phyloP scores from a whole-genome alignment of 257 asterid genomes.

The Penstemon davidsonii region DNA sequence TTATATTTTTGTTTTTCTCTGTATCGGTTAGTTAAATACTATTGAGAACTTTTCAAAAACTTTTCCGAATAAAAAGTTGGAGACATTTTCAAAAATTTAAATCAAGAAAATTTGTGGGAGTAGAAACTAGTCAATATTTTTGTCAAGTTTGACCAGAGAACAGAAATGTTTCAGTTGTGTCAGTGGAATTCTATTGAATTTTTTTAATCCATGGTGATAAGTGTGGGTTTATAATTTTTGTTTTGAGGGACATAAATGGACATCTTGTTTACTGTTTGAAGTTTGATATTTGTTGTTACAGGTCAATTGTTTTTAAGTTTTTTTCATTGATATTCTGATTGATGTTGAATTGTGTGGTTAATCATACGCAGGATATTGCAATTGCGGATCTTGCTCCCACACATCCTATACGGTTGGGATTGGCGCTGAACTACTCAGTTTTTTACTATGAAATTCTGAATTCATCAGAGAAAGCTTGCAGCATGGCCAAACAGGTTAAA shows the following conservation, averaged over 20 bases:
- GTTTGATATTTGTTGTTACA: neutral
- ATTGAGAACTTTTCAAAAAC: no score
- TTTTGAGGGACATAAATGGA: neutral
- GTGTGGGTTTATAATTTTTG: no score
- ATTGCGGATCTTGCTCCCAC: slow-evolving; percentile 62
- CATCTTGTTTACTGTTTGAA: neutral
- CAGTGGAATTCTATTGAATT: no score
- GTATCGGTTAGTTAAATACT: no score
- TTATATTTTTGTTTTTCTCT: neutral
- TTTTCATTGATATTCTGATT: slow-evolving; percentile 5
- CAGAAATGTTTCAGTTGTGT: no score
- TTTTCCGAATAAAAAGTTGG: no score
- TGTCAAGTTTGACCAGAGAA: neutral
- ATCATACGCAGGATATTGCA: slow-evolving; percentile 50
- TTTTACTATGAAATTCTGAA: slow-evolving; percentile 68
- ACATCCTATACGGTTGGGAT: slow-evolving; percentile 63
- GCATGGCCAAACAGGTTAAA: slow-evolving; percentile 67
- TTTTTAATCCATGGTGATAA: no score
- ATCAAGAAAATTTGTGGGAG: no score
- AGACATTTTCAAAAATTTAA: no score
- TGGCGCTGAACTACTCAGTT: slow-evolving; percentile 67
- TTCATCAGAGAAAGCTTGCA: slow-evolving; percentile 64
- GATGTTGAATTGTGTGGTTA: slow-evolving; percentile 16
- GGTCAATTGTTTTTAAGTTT: neutral
- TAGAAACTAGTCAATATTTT: neutral